Percentiles rank a stretch among this genome's conserved stretches.
Evolutionary conservation across 164 flowering plant genomes (phyloP).

Genomic region (Nymphaea thermarum): DNA sequence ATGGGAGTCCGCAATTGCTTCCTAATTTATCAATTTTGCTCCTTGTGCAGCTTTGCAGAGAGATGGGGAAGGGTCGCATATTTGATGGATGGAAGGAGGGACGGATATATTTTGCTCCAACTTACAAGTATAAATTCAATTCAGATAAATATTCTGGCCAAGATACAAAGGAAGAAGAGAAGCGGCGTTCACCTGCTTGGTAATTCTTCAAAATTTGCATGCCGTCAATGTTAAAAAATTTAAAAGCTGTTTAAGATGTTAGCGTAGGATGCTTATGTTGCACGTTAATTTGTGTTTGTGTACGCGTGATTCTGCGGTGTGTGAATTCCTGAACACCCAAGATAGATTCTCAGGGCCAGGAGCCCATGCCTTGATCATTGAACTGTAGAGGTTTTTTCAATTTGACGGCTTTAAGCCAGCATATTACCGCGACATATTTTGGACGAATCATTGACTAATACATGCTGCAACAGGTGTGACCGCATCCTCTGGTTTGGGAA

Average conservation of each 20-base stretch:
- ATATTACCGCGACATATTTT: too few relatives aligned
- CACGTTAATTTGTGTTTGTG: too few relatives aligned
- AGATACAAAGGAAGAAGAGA: conserved; percentile 79
- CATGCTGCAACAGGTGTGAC: conserved; percentile 62
- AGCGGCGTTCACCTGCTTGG: conserved; percentile 98
- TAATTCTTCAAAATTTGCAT: conserved; percentile 14
- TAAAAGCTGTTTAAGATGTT: too few relatives aligned
- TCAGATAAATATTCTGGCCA: conserved; percentile 73
- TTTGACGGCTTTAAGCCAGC: too few relatives aligned
- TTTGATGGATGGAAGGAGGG: conserved; percentile 98
- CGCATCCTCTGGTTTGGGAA: conserved; percentile 84
- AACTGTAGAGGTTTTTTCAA: too few relatives aligned
- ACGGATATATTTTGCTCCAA: conserved; percentile 69
- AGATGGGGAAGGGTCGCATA: conserved; percentile 54
- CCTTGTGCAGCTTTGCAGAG: conserved; percentile 52
- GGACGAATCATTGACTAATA: too few relatives aligned
- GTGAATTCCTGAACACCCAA: too few relatives aligned
- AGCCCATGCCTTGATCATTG: too few relatives aligned
- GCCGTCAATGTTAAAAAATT: conserved; percentile 3
- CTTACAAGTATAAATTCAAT: conserved; percentile 81
- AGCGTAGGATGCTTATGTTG: too few relatives aligned
- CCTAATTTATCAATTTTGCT: too few relatives aligned
- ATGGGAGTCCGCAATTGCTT: not conserved
- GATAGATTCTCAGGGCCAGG: too few relatives aligned
- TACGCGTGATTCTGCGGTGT: too few relatives aligned